phyloP scores from a whole-genome alignment of 2,329 filamentous ascomycete genomes.

The Stachybotrys echinatus region DNA sequence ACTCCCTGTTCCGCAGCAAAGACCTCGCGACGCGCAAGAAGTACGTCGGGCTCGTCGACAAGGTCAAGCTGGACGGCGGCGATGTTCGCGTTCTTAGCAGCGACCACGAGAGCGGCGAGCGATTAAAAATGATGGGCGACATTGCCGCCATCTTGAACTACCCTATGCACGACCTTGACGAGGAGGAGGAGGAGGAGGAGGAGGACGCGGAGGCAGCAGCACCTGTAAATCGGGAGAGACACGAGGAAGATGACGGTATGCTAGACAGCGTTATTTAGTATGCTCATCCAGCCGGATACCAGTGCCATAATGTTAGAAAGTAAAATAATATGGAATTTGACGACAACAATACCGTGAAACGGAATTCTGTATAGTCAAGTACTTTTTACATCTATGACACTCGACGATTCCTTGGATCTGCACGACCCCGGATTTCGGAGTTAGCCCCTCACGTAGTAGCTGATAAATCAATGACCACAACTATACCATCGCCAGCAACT shows the following conservation, averaged over 20 bases:
- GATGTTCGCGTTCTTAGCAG: slow-evolving; percentile 87
- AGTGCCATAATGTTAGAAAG: too few species aligned
- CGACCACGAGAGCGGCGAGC: slow-evolving; percentile 87
- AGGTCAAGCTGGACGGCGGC: slow-evolving; percentile 79
- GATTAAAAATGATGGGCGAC: slow-evolving; percentile 76
- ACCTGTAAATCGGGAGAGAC: slow-evolving; percentile 3
- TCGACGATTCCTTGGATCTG: not conserved
- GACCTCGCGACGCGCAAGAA: slow-evolving; percentile 70
- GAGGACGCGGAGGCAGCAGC: slow-evolving; percentile 11
- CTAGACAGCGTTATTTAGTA: slow-evolving; percentile 27
- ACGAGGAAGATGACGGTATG: slow-evolving; percentile 20
- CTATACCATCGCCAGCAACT: too few species aligned
- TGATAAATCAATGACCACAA: not conserved
- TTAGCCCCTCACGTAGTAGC: not conserved
- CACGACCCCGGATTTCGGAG: not conserved
- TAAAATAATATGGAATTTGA: too few species aligned
- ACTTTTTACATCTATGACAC: not conserved
- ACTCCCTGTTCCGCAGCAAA: slow-evolving; percentile 79
- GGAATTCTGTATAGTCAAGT: too few species aligned
- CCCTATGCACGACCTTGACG: slow-evolving; percentile 75
- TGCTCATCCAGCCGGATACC: not conserved
- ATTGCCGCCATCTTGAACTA: slow-evolving; percentile 90
- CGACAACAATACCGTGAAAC: too few species aligned
- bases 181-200: slow-evolving; percentile 50
- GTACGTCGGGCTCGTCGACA: slow-evolving; percentile 83